A percentile compares a stretch with the other conserved stretches of the same genome.
phyloP scores from a whole-genome alignment of 176 grass and related monocot species.

The Juncus inflexus region DNA sequence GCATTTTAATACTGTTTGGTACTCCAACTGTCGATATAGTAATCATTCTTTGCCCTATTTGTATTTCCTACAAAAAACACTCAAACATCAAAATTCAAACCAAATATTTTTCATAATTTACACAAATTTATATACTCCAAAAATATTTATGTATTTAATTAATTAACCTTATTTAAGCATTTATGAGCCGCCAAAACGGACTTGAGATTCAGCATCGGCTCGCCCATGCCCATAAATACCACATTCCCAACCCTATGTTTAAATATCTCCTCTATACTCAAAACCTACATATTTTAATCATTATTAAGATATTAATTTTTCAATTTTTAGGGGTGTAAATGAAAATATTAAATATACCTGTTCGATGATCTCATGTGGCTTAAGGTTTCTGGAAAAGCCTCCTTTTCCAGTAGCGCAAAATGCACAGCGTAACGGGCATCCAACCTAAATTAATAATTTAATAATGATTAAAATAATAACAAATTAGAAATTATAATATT shows the following conservation, averaged over 20 bases:
- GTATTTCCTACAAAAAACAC: constrained; percentile 51
- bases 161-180: constrained; percentile 80
- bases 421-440: constrained; percentile 79
- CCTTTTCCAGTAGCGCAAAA: constrained; percentile 92
- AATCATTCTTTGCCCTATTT: constrained; percentile 98
- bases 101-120: neutral
- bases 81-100: neutral
- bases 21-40: constrained; percentile 97
- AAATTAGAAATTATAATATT: neutral
- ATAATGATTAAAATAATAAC: constrained; percentile 8
- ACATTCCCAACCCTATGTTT: constrained; percentile 91
- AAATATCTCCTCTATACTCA: constrained; percentile 80
- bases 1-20: constrained; percentile 85
- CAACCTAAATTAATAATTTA: constrained; percentile 46
- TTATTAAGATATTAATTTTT: neutral
- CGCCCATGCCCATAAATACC: constrained; percentile 99
- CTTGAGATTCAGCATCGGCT: constrained; percentile 93
- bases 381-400: constrained; percentile 92
- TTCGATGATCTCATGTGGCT: constrained; percentile 69
- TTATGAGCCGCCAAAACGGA: constrained; percentile 79
- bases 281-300: constrained; percentile 36
- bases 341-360: constrained; percentile 38
- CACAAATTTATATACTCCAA: neutral
- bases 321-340: neutral
- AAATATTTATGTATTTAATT: too few species aligned